phyloP scores from a whole-genome alignment of 768 basidiomycete genomes.

The Neoboletus subvelutipes region DNA sequence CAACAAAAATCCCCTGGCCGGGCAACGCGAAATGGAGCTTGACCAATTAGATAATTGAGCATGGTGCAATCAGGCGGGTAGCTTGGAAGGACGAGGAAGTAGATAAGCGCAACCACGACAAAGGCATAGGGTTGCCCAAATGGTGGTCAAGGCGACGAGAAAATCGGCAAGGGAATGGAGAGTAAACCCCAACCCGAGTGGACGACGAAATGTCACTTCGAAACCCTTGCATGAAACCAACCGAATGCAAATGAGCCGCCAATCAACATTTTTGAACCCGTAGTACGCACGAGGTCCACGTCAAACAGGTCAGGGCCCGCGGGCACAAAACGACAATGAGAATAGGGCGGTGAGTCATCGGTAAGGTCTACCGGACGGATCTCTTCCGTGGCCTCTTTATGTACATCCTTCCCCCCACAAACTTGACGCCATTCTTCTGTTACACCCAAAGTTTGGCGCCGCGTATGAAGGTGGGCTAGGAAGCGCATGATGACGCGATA shows the following conservation, averaged over 20 bases:
- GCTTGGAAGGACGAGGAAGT: background rate
- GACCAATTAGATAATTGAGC: background rate
- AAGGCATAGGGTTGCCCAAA: background rate
- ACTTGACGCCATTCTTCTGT: background rate
- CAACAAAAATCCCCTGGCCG: background rate
- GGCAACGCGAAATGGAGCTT: background rate
- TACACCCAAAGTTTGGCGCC: background rate
- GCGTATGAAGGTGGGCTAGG: background rate
- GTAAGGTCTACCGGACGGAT: conserved; percentile 22
- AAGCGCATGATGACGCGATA: background rate
- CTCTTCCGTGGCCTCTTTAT: conserved; percentile 20
- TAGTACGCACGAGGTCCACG: background rate
- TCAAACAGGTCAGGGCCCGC: background rate
- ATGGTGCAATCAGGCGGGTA: background rate
- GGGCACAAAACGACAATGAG: background rate
- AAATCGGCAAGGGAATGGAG: background rate
- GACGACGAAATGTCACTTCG: background rate
- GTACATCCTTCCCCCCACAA: background rate
- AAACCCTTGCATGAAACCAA: background rate
- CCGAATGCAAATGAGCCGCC: background rate
- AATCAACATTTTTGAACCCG: background rate
- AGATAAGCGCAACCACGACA: background rate
- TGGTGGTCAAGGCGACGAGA: background rate
- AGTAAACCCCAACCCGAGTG: background rate
- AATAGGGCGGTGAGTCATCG: background rate